Base-by-base conservation (phyloP, 176 grass and related monocot species). In the Elymus sibiricus region DNA sequence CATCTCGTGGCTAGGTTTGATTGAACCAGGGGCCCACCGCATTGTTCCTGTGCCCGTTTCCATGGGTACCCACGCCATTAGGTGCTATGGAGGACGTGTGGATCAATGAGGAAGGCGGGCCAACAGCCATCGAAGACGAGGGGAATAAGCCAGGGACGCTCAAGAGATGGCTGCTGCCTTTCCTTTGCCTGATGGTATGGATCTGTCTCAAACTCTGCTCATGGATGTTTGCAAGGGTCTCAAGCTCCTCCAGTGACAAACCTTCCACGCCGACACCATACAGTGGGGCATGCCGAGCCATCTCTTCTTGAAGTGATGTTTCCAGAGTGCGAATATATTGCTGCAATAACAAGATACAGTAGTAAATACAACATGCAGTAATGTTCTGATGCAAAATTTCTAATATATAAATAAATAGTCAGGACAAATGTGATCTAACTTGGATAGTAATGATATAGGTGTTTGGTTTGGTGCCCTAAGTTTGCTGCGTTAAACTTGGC, bases 311-410 rank as follows among this genome's bases (percentile, higher is more conserved):
- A 38, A 99, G 84, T 68, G 94, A 96, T 9, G 87, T 88, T 90
- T 99, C 94, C 16, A 99, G 90, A 17, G 94, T 94, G 67, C 51
- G 75, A 69, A 99, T 99, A 74, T 94, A 99, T 99, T 96, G 94
- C 97, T 99, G 93, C 83, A 82, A 90, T 59, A 85, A 74, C 24
- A 84, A 74, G 75, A 90, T 51, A 35, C 2, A 42, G 43, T 72
- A 70, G 49, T 85, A 88, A 88, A 79, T 32, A 83, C 60, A 17
- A 26, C 64, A 37, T 42, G 63, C 15, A 71, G 53, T 32, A 42
- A 53, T 32, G 72, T 37, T 87, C 10, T 51, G 28, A 86, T 62
- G 27, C 43, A 72, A 61, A 73, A 10, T 72, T 22, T 31, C 51
- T 28, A 64, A 49, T 34, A 31, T 5, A 75, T 7, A 26, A 66